Evolutionary conservation across 805 yeast genomes (phyloP).

Genomic region (Hagleromyces aurorensis): DNA sequence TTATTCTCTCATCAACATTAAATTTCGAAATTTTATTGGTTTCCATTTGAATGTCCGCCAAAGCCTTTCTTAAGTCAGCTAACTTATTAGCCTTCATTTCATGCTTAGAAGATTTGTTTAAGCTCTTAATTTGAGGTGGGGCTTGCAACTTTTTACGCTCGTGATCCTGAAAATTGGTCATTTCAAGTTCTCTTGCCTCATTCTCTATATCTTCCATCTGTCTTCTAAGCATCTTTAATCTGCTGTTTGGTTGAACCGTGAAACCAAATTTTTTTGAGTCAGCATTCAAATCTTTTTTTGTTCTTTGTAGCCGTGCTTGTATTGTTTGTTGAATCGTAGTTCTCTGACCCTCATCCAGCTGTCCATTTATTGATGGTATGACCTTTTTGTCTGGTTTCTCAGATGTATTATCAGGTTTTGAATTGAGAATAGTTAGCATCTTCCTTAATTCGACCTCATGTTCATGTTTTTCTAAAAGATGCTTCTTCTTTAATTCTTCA

Average conservation of each 20-base stretch:
- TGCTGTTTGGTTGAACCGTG: constrained; percentile 62
- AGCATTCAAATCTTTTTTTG: constrained; percentile 33
- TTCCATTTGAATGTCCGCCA: constrained; percentile 59
- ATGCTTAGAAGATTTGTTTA: no score
- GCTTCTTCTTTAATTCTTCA: constrained; percentile 56
- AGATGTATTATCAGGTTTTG: constrained; percentile 27
- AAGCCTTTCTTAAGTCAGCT: constrained; percentile 45
- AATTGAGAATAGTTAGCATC: constrained; percentile 55
- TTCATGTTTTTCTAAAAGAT: constrained; percentile 57
- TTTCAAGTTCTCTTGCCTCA: constrained; percentile 80
- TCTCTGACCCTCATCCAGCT: constrained; percentile 24
- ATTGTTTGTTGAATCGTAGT: constrained; percentile 25
- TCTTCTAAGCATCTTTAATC: constrained; percentile 66
- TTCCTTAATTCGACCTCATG: constrained; percentile 74
- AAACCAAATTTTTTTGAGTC: constrained; percentile 34
- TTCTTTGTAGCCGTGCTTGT: constrained; percentile 31
- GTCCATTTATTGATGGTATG: constrained; percentile 7
- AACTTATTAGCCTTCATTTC: constrained; percentile 50
- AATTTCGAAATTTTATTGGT: constrained; percentile 69
- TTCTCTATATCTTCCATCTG: constrained; percentile 79
- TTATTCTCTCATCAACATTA: constrained; percentile 43
- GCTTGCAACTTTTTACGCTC: constrained; percentile 17
- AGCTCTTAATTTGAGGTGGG: constrained; percentile 9
- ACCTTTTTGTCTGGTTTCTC: constrained; percentile 5
- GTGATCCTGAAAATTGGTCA: constrained; percentile 65